Percentiles rank a stretch among this genome's conserved stretches.
Conservation (phyloP, 768 basidiomycete genomes). For the Hemileccinum impolitum region DNA sequence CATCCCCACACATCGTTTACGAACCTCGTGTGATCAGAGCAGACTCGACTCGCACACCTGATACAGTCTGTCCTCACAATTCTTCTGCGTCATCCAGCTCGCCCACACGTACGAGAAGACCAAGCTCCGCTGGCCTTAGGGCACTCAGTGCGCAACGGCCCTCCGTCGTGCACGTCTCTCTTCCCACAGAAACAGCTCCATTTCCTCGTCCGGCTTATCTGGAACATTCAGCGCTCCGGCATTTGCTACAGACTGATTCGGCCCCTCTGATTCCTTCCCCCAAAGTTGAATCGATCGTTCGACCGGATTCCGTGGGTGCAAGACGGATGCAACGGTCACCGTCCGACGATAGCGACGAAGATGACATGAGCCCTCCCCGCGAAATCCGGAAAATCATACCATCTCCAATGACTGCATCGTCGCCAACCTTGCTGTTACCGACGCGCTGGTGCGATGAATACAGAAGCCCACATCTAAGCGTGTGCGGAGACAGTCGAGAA, state of each 20-base stretch:
- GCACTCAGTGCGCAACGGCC: constrained; percentile 23
- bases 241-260: constrained; percentile 58
- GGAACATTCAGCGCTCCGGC: constrained; percentile 69
- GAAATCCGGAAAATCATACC: constrained; percentile 30
- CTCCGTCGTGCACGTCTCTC: constrained; percentile 28
- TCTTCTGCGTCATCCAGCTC: constrained; percentile 39
- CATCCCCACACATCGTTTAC: constrained; percentile 35
- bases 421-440: constrained; percentile 57
- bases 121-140: constrained; percentile 37
- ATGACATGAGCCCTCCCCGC: constrained; percentile 52
- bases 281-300: constrained; percentile 32
- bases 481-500: constrained; percentile 72
- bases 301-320: constrained; percentile 18
- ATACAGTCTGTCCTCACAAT: constrained; percentile 39
- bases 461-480: constrained; percentile 53
- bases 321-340: constrained; percentile 37
- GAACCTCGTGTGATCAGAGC: constrained; percentile 73
- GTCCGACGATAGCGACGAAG: constrained; percentile 64
- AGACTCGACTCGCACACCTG: constrained; percentile 40
- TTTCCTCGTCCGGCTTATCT: constrained; percentile 74
- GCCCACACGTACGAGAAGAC: constrained; percentile 45
- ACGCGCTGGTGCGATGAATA: constrained; percentile 77
- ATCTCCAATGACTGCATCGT: constrained; percentile 19
- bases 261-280: constrained; percentile 36
- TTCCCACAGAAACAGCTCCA: constrained; percentile 30